A percentile compares a stretch with the other conserved stretches of the same genome.
These are phyloP conservation scores for Haematococcus sp. DNA, from an alignment of 139 green algal species.

Conservation along the genomic window DNA sequence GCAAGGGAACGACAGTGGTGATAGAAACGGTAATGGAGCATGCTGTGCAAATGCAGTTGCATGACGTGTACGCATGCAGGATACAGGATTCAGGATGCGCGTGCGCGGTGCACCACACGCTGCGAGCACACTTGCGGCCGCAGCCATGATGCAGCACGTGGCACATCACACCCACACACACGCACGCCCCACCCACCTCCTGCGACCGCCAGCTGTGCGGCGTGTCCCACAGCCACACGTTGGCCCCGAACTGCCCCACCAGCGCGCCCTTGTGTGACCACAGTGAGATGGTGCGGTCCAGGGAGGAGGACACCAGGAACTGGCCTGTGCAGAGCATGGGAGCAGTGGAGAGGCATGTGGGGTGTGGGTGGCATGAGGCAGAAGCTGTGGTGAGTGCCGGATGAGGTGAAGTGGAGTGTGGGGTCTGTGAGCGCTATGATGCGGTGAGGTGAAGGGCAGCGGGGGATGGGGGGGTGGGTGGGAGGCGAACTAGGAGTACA, in stretches of 20 bases:
- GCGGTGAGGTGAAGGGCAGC: background rate
- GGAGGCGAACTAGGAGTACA: background rate
- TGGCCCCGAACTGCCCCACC: constrained; percentile 36
- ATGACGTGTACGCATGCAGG: too few relatives aligned
- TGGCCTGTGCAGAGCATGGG: background rate
- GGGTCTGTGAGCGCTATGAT: too few relatives aligned
- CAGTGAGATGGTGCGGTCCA: constrained; percentile 27
- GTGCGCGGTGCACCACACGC: background rate
- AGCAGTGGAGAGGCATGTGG: background rate
- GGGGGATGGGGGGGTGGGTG: background rate
- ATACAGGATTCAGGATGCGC: too few relatives aligned
- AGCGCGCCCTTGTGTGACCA: constrained; percentile 26
- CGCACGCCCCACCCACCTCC: background rate
- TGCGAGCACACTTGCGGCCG: too few relatives aligned
- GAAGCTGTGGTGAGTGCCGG: background rate
- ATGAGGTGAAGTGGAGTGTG: too few relatives aligned
- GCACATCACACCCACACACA: too few relatives aligned
- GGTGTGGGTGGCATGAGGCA: background rate
- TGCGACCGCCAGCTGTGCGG: constrained; percentile 9
- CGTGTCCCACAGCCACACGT: constrained; percentile 17
- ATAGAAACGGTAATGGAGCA: too few relatives aligned
- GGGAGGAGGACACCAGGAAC: constrained; percentile 29
- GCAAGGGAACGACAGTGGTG: too few relatives aligned
- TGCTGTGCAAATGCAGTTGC: too few relatives aligned
- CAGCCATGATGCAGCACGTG: too few relatives aligned